Evolutionary conservation across 208 protist species (phyloP), one percentile per base, ranked within the genome.

Genomic region (Acanthamoeba divionensis): DNA sequence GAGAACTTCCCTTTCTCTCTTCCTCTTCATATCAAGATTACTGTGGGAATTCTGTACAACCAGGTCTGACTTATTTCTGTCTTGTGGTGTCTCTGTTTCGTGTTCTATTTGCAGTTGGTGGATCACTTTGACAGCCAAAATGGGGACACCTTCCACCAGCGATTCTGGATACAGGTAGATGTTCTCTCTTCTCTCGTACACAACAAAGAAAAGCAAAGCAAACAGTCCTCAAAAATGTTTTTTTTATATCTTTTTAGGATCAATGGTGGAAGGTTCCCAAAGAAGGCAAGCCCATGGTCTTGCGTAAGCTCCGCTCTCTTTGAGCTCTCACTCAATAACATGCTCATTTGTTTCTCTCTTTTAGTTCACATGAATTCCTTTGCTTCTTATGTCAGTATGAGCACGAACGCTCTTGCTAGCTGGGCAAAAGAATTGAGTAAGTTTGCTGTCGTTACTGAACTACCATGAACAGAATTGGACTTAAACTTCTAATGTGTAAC

Each of bases 351-450:
- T n/a, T 2, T 9, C 31, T 21, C 1, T 10, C 29, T 52, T 24
- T 86, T 38, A 87, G 79, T 87, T 2, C 55, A 29, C 15, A 67
- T 87, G 55, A 87, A 87, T 38, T 87, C 79, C 0, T 87, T 87
- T 45, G 36, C 48, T 52, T 87, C 18, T 18, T 31, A 65, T 45
- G 24, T 48, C 1, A 55, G 67, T 29, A 54, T 33, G 79, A 87
- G 47, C 79, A 48, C 54, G 12, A 69, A 52, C n/a, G 44, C 54
- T 29, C 31, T 87, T 41, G 26, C 79, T 12, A 21, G 36, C 15
- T 87, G 79, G 79, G 79, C 79, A 33, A 31, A 87, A n/a, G 54
- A 87, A 31, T 45, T 87, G 24, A 57, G 79, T 87, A 48, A 12
- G 0, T 13, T 31, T 31, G 33, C 38, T 57, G 10, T 85, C 33